These are phyloP conservation scores for Xylariaceae sp. DNA, from an alignment of 2,329 filamentous ascomycete species.

Conservation along the genomic window DNA sequence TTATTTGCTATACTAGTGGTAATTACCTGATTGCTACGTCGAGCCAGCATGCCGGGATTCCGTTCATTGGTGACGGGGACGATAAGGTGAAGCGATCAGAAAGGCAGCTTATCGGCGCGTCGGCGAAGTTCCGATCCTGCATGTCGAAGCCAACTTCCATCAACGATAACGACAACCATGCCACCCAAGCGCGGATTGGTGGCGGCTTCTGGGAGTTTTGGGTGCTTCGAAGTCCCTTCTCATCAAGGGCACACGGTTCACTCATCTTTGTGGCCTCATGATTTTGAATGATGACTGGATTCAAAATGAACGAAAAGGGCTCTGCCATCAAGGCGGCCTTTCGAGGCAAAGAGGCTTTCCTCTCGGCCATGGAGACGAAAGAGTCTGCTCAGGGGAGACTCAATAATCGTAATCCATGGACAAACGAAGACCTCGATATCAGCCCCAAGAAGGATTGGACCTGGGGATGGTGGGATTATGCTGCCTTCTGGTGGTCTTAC, in stretches of 20 bases:
- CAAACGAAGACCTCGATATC: conserved; percentile 3
- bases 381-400: conserved; percentile 6
- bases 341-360: conserved; percentile 4
- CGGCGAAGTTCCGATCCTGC: neutral
- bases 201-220: no score
- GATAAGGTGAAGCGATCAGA: neutral
- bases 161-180: no score
- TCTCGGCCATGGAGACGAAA: conserved; percentile 7
- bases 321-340: conserved; percentile 2
- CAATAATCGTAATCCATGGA: conserved; percentile 7
- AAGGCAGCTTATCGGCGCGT: neutral
- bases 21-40: no score
- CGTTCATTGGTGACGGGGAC: neutral
- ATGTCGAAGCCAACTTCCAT: neutral
- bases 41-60: no score
- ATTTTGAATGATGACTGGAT: no score
- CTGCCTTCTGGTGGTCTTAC: conserved; percentile 4
- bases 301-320: neutral
- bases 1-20: no score
- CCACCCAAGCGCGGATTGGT: no score
- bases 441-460: conserved; percentile 3
- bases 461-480: conserved; percentile 2
- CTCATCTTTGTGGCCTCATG: no score
- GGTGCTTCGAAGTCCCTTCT: no score
- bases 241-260: no score